Evolutionary conservation across 2,329 filamentous ascomycete species (phyloP).

Genomic region (Plectosphaerella plurivora): DNA sequence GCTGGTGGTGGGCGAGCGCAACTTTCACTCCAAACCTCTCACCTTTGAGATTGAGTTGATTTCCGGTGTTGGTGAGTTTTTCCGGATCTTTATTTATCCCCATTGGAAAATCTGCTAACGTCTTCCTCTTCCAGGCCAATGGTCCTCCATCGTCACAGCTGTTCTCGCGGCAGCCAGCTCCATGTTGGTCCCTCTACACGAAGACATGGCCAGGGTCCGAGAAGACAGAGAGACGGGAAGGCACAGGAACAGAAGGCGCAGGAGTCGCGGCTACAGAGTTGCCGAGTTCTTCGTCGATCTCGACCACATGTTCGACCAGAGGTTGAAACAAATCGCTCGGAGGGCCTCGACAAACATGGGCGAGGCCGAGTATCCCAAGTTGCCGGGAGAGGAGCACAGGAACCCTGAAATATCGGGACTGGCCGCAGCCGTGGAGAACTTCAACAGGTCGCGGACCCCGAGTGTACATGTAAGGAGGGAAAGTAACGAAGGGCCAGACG

Average conservation of each 20-base stretch:
- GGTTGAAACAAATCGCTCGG: too few relatives aligned
- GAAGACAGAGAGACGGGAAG: not conserved
- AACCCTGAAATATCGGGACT: too few relatives aligned
- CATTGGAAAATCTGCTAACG: not conserved
- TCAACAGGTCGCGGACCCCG: too few relatives aligned
- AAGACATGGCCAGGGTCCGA: constrained; percentile 16
- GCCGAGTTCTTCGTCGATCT: too few relatives aligned
- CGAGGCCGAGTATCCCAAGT: too few relatives aligned
- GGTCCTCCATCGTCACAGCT: constrained; percentile 56
- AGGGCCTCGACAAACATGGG: too few relatives aligned
- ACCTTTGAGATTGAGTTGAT: constrained; percentile 59
- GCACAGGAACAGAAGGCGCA: constrained; percentile 5
- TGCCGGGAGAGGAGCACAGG: too few relatives aligned
- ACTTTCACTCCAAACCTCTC: constrained; percentile 56
- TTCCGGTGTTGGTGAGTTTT: constrained; percentile 48
- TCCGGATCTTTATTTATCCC: too few relatives aligned
- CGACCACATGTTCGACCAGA: too few relatives aligned
- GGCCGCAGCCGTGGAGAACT: too few relatives aligned
- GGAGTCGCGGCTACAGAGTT: not conserved
- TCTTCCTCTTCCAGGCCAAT: constrained; percentile 40
- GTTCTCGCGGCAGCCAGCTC: constrained; percentile 54
- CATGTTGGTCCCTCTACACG: constrained; percentile 46
- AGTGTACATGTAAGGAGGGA: too few relatives aligned
- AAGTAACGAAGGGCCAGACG: too few relatives aligned
- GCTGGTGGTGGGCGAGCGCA: constrained; percentile 57